Percentiles rank a stretch among this genome's conserved stretches.
phyloP scores from a whole-genome alignment of 805 yeast species.

The Lipomyces mesembrius region DNA sequence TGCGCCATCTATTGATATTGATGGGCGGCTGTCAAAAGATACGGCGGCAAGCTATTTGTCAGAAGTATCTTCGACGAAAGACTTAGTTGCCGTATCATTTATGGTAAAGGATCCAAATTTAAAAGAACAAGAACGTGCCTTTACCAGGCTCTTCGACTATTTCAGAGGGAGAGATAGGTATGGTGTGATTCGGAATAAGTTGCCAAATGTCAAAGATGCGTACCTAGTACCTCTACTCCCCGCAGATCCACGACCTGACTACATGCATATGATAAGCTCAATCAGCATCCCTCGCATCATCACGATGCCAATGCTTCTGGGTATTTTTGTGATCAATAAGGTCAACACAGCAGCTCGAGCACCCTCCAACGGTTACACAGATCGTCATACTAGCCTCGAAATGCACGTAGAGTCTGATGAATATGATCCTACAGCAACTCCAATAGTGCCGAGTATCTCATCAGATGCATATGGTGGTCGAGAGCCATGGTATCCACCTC shows the following conservation, averaged over 20 bases:
- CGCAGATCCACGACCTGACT: conserved; percentile 39
- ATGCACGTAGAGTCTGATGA: background rate
- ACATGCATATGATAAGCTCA: conserved; percentile 22
- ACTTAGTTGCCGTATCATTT: conserved; percentile 58
- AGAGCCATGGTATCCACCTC: background rate
- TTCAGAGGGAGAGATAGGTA: conserved; percentile 54
- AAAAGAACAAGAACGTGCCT: conserved; percentile 40
- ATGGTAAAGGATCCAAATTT: conserved; percentile 39
- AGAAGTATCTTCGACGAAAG: conserved; percentile 53
- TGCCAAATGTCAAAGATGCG: conserved; percentile 63
- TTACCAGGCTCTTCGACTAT: conserved; percentile 52
- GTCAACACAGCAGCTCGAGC: background rate
- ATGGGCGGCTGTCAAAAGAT: conserved; percentile 63
- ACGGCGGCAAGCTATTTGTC: conserved; percentile 63
- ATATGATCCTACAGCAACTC: conserved; percentile 9
- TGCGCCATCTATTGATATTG: conserved; percentile 50
- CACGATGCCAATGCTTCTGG: conserved; percentile 21
- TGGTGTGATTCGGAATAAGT: conserved; percentile 62
- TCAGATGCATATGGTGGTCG: background rate
- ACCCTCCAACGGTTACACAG: background rate
- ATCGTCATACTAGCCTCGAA: background rate
- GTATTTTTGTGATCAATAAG: conserved; percentile 29
- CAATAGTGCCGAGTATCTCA: background rate
- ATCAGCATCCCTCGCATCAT: conserved; percentile 13
- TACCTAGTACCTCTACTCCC: conserved; percentile 55